Evolutionary conservation across 495 filamentous ascomycete genomes (phyloP).

Genomic region (Xylaria scruposa): DNA sequence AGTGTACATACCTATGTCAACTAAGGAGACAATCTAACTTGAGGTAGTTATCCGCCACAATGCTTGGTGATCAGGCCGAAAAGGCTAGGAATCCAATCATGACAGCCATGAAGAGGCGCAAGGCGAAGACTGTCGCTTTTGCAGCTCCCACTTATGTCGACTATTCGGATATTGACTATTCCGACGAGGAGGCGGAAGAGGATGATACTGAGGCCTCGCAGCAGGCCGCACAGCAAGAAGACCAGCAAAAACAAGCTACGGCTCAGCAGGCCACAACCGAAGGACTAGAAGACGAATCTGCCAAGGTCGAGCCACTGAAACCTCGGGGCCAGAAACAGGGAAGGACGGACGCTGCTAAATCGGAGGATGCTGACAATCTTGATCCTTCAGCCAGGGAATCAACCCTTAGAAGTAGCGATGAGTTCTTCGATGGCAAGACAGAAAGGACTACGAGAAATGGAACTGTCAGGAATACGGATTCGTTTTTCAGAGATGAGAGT

Average conservation of each 20-base stretch:
- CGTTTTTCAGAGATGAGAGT: constrained; percentile 95
- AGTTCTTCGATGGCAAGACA: constrained; percentile 66
- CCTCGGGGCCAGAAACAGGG: constrained; percentile 50
- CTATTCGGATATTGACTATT: constrained; percentile 89
- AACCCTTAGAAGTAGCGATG: constrained; percentile 65
- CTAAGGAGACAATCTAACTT: constrained; percentile 25
- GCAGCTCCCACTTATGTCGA: constrained; percentile 86
- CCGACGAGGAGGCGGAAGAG: constrained; percentile 81
- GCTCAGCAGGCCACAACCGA: constrained; percentile 42
- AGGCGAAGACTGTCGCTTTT: constrained; percentile 89
- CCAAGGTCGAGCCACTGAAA: constrained; percentile 58
- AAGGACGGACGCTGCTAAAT: constrained; percentile 46
- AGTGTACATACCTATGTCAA: constrained; percentile 38
- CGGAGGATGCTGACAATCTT: constrained; percentile 39
- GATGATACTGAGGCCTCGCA: constrained; percentile 59
- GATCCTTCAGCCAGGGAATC: constrained; percentile 28
- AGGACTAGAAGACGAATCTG: constrained; percentile 49
- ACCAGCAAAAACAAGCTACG: constrained; percentile 36
- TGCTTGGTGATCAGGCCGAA: constrained; percentile 90
- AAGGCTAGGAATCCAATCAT: constrained; percentile 89
- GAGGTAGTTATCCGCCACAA: constrained; percentile 81
- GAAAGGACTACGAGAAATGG: constrained; percentile 79
- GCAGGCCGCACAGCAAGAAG: constrained; percentile 43
- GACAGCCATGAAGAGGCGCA: constrained; percentile 86
- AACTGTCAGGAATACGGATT: constrained; percentile 86